Evolutionary conservation across 805 yeast species (phyloP).

Genomic region (Babjeviella inositovora): DNA sequence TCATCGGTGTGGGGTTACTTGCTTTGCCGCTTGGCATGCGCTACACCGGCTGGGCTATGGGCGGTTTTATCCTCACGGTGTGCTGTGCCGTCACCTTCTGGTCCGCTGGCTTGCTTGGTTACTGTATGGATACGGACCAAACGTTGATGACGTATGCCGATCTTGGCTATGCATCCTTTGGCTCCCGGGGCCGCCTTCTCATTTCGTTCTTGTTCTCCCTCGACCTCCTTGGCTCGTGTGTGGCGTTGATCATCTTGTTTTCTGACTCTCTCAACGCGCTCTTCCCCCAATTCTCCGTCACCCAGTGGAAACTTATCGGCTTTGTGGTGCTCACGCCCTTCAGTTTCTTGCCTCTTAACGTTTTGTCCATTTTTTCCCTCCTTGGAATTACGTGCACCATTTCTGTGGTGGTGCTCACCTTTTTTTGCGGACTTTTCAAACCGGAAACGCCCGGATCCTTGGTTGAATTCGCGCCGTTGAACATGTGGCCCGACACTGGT

Average conservation of each 20-base stretch:
- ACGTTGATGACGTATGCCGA: slow-evolving; percentile 81
- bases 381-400: slow-evolving; percentile 61
- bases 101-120: slow-evolving; percentile 61
- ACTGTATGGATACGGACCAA: slow-evolving; percentile 66
- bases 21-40: slow-evolving; percentile 52
- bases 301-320: slow-evolving; percentile 49
- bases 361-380: slow-evolving; percentile 53
- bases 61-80: slow-evolving; percentile 34
- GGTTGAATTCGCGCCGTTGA: slow-evolving; percentile 43
- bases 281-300: slow-evolving; percentile 32
- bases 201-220: slow-evolving; percentile 62
- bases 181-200: slow-evolving; percentile 54
- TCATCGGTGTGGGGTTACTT: slow-evolving; percentile 54
- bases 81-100: slow-evolving; percentile 61
- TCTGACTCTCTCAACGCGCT: slow-evolving; percentile 74
- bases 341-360: slow-evolving; percentile 60
- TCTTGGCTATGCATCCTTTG: slow-evolving; percentile 75
- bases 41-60: slow-evolving; percentile 53
- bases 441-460: slow-evolving; percentile 61
- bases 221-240: slow-evolving; percentile 71
- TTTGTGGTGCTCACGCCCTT: slow-evolving; percentile 68
- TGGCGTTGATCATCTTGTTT: slow-evolving; percentile 64
- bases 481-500: slow-evolving; percentile 41
- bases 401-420: slow-evolving; percentile 39
- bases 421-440: slow-evolving; percentile 50